Conservation (phyloP, 2,329 filamentous ascomycete genomes). For the Fusarium continuum region DNA sequence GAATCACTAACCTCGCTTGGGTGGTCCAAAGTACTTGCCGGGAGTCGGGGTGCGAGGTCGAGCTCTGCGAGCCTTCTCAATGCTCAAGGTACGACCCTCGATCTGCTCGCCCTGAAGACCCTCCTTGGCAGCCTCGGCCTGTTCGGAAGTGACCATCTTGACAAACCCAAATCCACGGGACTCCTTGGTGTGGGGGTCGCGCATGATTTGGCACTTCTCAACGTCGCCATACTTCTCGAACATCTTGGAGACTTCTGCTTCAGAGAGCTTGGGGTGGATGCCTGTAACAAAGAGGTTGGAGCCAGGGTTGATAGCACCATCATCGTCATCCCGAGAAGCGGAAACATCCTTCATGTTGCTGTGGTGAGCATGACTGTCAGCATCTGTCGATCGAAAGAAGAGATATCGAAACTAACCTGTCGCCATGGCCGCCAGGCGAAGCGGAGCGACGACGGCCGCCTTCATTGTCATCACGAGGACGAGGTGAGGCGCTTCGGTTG, state of each 20-base stretch:
- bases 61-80: conserved; percentile 97
- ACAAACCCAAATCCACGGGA: conserved; percentile 99
- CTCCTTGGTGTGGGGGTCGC: conserved; percentile 97
- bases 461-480: conserved; percentile 69
- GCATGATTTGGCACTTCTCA: conserved; percentile 99
- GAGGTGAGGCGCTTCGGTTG: conserved; percentile 72
- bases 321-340: conserved; percentile 69
- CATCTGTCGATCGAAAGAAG: neutral
- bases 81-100: conserved; percentile 94
- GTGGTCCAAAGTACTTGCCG: conserved; percentile 98
- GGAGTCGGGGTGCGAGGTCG: conserved; percentile 95
- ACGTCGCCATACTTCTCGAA: conserved; percentile 99
- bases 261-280: conserved; percentile 90
- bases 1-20: conserved; percentile 84
- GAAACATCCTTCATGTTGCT: conserved; percentile 64
- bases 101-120: conserved; percentile 94
- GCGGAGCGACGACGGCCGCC: conserved; percentile 69
- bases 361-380: conserved; percentile 12
- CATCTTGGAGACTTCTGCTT: conserved; percentile 90
- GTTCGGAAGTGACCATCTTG: conserved; percentile 95
- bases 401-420: conserved; percentile 37
- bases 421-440: conserved; percentile 63
- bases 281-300: conserved; percentile 99
- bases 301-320: conserved; percentile 87
- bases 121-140: conserved; percentile 96